phyloP scores from a whole-genome alignment of 306 rosid species.

The Cucurbita pepo region DNA sequence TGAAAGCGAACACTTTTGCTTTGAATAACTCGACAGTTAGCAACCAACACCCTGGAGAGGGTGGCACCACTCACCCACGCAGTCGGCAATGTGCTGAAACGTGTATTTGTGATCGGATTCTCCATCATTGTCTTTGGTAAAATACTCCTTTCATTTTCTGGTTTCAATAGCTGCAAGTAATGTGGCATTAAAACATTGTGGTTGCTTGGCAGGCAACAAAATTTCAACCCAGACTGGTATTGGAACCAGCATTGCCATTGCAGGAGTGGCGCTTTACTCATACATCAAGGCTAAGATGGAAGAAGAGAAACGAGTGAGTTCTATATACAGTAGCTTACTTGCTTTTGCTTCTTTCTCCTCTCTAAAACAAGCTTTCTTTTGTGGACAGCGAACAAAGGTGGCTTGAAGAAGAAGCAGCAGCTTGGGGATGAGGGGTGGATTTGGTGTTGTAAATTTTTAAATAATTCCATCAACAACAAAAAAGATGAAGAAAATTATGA shows the following conservation, averaged over 20 bases:
- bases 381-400: constrained; percentile 53
- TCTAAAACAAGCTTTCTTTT: neutral
- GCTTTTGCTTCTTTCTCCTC: neutral
- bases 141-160: neutral
- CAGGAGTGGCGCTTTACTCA: constrained; percentile 80
- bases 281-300: constrained; percentile 73
- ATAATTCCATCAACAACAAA: constrained; percentile 16
- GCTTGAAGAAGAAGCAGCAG: constrained; percentile 25
- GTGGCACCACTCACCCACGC: constrained; percentile 98
- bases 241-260: constrained; percentile 80
- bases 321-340: no score
- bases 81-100: constrained; percentile 90
- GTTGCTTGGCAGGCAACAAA: constrained; percentile 53
- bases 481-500: neutral
- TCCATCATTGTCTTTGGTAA: constrained; percentile 68
- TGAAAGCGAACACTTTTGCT: neutral
- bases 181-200: no score
- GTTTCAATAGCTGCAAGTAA: neutral
- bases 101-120: constrained; percentile 93
- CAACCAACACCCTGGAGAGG: constrained; percentile 91
- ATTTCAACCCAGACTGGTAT: constrained; percentile 91
- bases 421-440: constrained; percentile 16
- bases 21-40: constrained; percentile 35
- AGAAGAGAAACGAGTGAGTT: constrained; percentile 91
- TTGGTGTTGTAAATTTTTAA: constrained; percentile 40